Percentiles rank a stretch among this genome's conserved stretches.
These are phyloP conservation scores for Atractiella rhizophila DNA, from an alignment of 768 basidiomycete species.

Conservation along the genomic window DNA sequence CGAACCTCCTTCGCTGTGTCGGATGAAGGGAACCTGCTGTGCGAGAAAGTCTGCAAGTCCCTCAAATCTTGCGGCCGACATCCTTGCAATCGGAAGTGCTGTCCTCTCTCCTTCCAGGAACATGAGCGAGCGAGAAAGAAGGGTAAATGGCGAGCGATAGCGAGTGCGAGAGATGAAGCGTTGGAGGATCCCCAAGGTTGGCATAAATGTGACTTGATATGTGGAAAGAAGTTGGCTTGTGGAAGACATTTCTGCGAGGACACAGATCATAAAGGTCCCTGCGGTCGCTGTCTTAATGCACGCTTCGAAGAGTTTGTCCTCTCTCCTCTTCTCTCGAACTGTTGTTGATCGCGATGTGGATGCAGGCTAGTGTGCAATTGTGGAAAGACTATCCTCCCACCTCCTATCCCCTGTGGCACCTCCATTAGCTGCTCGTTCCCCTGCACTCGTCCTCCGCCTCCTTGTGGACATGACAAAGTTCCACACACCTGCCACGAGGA, in stretches of 20 bases:
- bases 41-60: conserved; percentile 52
- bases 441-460: conserved; percentile 41
- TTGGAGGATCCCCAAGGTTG: conserved; percentile 36
- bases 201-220: conserved; percentile 47
- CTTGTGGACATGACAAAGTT: conserved; percentile 58
- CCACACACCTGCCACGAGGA: conserved; percentile 65
- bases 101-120: conserved; percentile 45
- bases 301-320: conserved; percentile 66
- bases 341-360: too few relatives aligned
- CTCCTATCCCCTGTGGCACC: conserved; percentile 71
- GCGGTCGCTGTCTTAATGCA: conserved; percentile 59
- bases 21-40: conserved; percentile 35
- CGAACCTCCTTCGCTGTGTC: too few relatives aligned
- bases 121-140: conserved; percentile 36
- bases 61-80: conserved; percentile 65
- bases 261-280: conserved; percentile 56
- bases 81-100: conserved; percentile 60
- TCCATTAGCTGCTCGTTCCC: conserved; percentile 51
- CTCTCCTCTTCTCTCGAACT: too few relatives aligned
- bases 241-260: conserved; percentile 32
- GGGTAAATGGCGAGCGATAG: conserved; percentile 31
- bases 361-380: too few relatives aligned
- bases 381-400: conserved; percentile 60
- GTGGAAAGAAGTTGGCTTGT: conserved; percentile 19
- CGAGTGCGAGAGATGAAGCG: conserved; percentile 26